A percentile compares a stretch with the other conserved stretches of the same genome.
phyloP scores from a whole-genome alignment of 768 basidiomycete genomes.

The Mrakia gelida region DNA sequence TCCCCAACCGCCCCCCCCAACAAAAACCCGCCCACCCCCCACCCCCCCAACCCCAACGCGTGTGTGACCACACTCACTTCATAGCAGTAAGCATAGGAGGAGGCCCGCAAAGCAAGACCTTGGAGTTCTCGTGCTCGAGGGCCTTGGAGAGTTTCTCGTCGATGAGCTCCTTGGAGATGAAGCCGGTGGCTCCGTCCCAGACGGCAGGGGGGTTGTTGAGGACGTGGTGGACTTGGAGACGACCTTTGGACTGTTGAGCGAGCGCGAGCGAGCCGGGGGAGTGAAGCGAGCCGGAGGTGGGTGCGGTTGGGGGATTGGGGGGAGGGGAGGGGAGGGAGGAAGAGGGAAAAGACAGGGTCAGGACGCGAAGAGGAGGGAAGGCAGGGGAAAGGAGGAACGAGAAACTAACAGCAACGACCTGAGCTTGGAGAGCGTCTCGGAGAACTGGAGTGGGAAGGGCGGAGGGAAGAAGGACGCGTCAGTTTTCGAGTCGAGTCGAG shows the following conservation, averaged over 20 bases:
- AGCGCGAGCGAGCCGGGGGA: too few species aligned
- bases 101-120: conserved; percentile 74
- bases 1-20: too few species aligned
- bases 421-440: conserved; percentile 76
- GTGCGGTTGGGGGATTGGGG: background rate
- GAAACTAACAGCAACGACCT: conserved; percentile 49
- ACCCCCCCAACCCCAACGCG: too few species aligned
- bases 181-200: conserved; percentile 88
- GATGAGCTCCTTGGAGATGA: conserved; percentile 89
- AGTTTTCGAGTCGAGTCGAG: background rate
- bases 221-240: conserved; percentile 51
- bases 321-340: background rate
- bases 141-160: conserved; percentile 64
- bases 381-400: background rate
- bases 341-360: background rate
- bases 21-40: too few species aligned
- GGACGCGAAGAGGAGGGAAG: conserved; percentile 37
- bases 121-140: conserved; percentile 57
- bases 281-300: too few species aligned
- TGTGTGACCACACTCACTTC: conserved; percentile 53
- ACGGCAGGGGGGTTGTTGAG: conserved; percentile 85
- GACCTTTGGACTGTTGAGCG: conserved; percentile 6
- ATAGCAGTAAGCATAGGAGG: conserved; percentile 74
- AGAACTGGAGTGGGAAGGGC: conserved; percentile 50
- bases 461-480: background rate